Percentiles rank a stretch among this genome's conserved stretches.
phyloP scores from a whole-genome alignment of 768 basidiomycete species.

The Clathrus columnatus region DNA sequence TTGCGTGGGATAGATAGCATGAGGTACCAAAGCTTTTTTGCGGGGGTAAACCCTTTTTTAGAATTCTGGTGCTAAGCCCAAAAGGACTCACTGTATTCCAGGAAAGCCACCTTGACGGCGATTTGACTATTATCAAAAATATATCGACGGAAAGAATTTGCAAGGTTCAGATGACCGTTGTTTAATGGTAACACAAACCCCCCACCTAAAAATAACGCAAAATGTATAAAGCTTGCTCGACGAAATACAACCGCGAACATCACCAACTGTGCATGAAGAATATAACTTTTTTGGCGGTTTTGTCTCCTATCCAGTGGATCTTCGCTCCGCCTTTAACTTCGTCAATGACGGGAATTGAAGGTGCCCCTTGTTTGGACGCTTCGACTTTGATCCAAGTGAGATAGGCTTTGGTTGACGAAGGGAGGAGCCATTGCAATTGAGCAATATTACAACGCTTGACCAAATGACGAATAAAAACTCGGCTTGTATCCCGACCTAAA shows the following conservation, averaged over 20 bases:
- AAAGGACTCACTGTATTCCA: constrained; percentile 7
- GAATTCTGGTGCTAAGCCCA: not conserved
- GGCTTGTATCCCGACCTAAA: not conserved
- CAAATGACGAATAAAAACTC: not conserved
- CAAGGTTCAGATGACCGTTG: not conserved
- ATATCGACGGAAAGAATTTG: constrained; percentile 4
- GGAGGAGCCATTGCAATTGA: not conserved
- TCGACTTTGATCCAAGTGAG: not conserved
- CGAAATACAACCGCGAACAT: not conserved
- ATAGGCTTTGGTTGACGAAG: not conserved
- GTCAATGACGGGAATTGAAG: not conserved
- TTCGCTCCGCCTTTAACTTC: not conserved
- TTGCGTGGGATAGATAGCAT: constrained; percentile 14
- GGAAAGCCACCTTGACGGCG: constrained; percentile 1
- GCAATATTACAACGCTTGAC: not conserved
- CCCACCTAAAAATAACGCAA: constrained; percentile 1
- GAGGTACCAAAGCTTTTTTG: constrained; percentile 14
- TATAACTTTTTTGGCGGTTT: constrained; percentile 1
- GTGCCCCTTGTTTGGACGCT: not conserved
- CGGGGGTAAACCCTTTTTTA: not conserved
- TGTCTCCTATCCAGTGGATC: constrained; percentile 7
- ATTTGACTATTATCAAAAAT: not conserved
- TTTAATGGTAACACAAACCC: constrained; percentile 1
- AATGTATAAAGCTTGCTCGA: not conserved
- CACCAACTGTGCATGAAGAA: constrained; percentile 1